These are phyloP conservation scores for Papiliotrema fonsecae DNA, from an alignment of 1,284 basidiomycete genomes.

Conservation along the genomic window DNA sequence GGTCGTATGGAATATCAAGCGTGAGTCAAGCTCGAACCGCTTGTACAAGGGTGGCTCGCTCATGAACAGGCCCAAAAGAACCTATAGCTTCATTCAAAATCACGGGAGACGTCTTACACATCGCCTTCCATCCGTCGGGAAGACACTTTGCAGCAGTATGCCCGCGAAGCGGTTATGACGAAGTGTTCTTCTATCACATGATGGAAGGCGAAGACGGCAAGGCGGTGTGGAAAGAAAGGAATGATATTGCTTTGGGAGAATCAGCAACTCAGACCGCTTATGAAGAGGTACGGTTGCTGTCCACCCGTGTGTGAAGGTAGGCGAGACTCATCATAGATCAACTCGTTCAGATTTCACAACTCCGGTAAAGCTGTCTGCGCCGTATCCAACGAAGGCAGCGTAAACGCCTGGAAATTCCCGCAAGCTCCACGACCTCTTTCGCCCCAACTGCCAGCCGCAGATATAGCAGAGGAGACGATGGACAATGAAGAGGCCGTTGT, in stretches of 20 bases:
- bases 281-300: conserved; percentile 38
- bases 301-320: too few species aligned
- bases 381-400: conserved; percentile 39
- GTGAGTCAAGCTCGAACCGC: conserved; percentile 12
- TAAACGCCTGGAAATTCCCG: conserved; percentile 40
- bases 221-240: conserved; percentile 28
- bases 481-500: conserved; percentile 6
- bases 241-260: conserved; percentile 33
- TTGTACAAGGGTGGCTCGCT: background rate
- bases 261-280: conserved; percentile 21
- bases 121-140: conserved; percentile 40
- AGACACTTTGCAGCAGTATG: conserved; percentile 39
- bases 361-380: conserved; percentile 32
- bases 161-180: conserved; percentile 24
- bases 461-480: conserved; percentile 4
- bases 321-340: conserved; percentile 27
- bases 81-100: conserved; percentile 30
- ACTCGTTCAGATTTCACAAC: conserved; percentile 34
- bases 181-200: conserved; percentile 35
- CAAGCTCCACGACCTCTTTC: conserved; percentile 9
- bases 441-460: background rate
- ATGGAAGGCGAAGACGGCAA: conserved; percentile 11
- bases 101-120: conserved; percentile 32
- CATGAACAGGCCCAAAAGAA: conserved; percentile 15
- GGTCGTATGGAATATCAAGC: conserved; percentile 34